Percentiles rank a stretch among this genome's conserved stretches.
These are phyloP conservation scores for Mycena venus DNA, from an alignment of 768 basidiomycete genomes.

Conservation along the genomic window DNA sequence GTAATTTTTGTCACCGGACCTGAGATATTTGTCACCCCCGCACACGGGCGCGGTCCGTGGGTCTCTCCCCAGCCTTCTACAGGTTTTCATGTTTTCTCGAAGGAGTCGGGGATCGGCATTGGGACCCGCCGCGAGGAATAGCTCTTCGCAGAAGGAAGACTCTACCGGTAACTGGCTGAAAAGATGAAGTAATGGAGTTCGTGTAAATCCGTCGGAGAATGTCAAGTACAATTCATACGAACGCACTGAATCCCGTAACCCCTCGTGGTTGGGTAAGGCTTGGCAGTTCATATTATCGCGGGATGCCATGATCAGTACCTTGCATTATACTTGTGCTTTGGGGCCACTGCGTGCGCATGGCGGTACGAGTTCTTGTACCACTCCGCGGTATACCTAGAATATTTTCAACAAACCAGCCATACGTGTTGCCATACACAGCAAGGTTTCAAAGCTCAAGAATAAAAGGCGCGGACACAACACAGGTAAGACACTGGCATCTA, in stretches of 20 bases:
- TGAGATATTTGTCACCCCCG: constrained; percentile 1
- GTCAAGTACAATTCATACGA: not conserved
- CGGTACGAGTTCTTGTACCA: too few species aligned
- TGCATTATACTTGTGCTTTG: too few species aligned
- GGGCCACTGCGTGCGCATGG: too few species aligned
- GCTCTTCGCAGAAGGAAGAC: not conserved
- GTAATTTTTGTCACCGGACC: not conserved
- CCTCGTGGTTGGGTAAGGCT: constrained; percentile 6
- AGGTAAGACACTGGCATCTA: too few species aligned
- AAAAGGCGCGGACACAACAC: too few species aligned
- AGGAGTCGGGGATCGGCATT: not conserved
- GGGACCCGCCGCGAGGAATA: not conserved
- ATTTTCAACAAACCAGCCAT: too few species aligned
- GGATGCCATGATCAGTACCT: constrained; percentile 1
- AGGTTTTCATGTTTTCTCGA: not conserved
- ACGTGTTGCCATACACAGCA: too few species aligned
- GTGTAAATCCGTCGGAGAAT: constrained; percentile 1
- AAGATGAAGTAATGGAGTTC: not conserved
- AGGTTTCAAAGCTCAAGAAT: too few species aligned
- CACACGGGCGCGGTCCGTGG: not conserved
- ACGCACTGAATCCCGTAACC: constrained; percentile 1
- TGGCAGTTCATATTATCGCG: constrained; percentile 9
- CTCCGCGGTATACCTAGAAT: too few species aligned
- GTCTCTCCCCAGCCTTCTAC: not conserved
- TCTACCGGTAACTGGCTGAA: not conserved